Base-by-base conservation (phyloP, 768 basidiomycete genomes). In the Strobilomyces echinocephalus region DNA sequence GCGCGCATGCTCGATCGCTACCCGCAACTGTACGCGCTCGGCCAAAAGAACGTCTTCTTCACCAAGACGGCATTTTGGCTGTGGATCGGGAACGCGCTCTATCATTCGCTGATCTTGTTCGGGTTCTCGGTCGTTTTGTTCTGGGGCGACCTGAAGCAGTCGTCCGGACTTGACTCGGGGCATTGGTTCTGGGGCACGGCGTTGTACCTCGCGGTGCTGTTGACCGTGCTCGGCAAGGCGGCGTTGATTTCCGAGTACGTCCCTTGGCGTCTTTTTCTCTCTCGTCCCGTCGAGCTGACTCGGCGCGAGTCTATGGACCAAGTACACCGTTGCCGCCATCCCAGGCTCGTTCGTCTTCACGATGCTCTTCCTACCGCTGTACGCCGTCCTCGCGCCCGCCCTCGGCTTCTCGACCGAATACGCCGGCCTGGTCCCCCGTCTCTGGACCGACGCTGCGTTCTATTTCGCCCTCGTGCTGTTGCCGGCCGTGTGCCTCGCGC, bases 181-280 rank as follows among this genome's bases (percentile, higher is more conserved):
- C 92, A 94, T 74, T 99, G 97, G 97, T 91, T 95, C 61, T 99
- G 95, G 95, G 97, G 97, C 46, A 95, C 93, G 12, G 90, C 88
- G 21, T 73, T 98, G n/a, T 99, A 98, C 68, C 81, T 98, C 43
- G 85, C 89, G 1, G 91, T 97, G 8, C 78, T 98, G 28, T 76
- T 97, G 46, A 98, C 95, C 1, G 95, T 98, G 4, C 82, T 99
- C 8, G 97, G 95, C 40, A 53, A 99, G 71, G 97, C 97, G 15
- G 95, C 95, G 0, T 72, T 99, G 54, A 88, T 98, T 41, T 98
- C 97, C 5, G 95, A 99, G 97, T 98, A 69, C 65, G 94, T 57
- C 8, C 46, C n/a, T 57, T 6, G 46, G 16, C 12, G 0, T n/a
- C 15, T 34, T 30, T 34, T 30, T 14, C 47, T 20, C 47, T 43